Conservation (phyloP, 768 basidiomycete genomes). For the Agaricus blazei region DNA sequence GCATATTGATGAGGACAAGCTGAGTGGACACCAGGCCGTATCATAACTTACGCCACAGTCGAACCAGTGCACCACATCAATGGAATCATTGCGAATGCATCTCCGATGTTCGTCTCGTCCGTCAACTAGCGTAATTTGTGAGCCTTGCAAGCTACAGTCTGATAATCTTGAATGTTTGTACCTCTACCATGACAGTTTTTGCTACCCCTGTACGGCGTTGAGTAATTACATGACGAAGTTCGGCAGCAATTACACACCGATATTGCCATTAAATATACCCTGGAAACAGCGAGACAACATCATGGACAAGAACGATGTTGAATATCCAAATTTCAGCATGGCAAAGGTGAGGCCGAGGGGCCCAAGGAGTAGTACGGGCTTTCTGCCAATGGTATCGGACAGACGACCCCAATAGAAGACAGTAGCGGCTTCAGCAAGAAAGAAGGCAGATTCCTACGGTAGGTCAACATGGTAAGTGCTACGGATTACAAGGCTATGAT, state of each 20-base stretch:
- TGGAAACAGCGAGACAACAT: conserved; percentile 25
- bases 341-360: conserved; percentile 36
- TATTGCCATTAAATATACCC: conserved; percentile 36
- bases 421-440: conserved; percentile 35
- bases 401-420: conserved; percentile 41
- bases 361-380: conserved; percentile 37
- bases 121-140: conserved; percentile 21
- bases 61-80: conserved; percentile 29
- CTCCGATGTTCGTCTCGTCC: conserved; percentile 33
- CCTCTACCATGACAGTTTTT: conserved; percentile 44
- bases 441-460: conserved; percentile 38
- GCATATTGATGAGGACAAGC: neutral
- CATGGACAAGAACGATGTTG: conserved; percentile 30
- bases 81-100: conserved; percentile 30
- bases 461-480: neutral
- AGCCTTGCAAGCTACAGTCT: neutral
- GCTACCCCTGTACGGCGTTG: conserved; percentile 29
- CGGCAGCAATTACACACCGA: conserved; percentile 11
- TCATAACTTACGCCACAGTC: conserved; percentile 24
- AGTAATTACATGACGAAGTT: neutral
- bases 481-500: neutral
- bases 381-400: conserved; percentile 38
- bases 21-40: neutral
- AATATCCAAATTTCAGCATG: conserved; percentile 38
- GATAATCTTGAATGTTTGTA: conserved; percentile 8